Evolutionary conservation across 73 alveolate genomes (phyloP), one percentile per base, ranked within the genome.

Genomic region (Paramecium sexaurelia): DNA sequence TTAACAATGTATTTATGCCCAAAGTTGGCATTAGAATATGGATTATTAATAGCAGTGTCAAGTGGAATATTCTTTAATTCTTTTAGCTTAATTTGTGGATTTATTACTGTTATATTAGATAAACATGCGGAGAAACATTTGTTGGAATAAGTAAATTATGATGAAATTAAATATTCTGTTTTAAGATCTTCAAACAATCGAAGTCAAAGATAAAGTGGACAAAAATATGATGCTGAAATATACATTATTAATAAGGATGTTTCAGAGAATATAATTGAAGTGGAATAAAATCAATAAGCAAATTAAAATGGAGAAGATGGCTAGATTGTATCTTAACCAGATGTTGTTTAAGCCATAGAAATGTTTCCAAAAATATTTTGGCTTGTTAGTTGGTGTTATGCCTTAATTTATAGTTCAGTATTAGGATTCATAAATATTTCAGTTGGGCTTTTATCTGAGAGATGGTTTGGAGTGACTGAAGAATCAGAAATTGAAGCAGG

Each of bases 401-500:
- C 61, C 8, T 24, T 78, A 78, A 78, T 78, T 78, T 78, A 78
- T 78, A 78, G 75, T 41, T 78, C 90, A 41, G 90, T 78, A 22
- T 43, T 78, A 78, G 90, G 90, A 24, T 39, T 78, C 55, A 78
- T 41, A 22, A 78, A 78, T 78, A 45, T 78, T 78, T 78, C 90
- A 41, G 90, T 78, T 40, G 90, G 90, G n/a, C 6, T 78, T 19
- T 32, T 78, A 15, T 41, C 90, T 24, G 90, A 78, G 32, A 78
- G 36, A 78, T 78, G 90, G 90, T 45, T 40, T 41, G 90, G 90
- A 22, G 90, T 41, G n/a, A 45, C 43, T 24, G 90, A 78, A 78
- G 51, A 78, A 78, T 78, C 90, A 39, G 90, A 78, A 24, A 45
- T 41, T 37, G 32, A 24, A 22, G 90, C 90, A 22, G 90, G 90